Evolutionary conservation across 148 eudicot species (phyloP), one percentile per base, ranked within the genome.

Genomic region (Chenopodium berlandieri): DNA sequence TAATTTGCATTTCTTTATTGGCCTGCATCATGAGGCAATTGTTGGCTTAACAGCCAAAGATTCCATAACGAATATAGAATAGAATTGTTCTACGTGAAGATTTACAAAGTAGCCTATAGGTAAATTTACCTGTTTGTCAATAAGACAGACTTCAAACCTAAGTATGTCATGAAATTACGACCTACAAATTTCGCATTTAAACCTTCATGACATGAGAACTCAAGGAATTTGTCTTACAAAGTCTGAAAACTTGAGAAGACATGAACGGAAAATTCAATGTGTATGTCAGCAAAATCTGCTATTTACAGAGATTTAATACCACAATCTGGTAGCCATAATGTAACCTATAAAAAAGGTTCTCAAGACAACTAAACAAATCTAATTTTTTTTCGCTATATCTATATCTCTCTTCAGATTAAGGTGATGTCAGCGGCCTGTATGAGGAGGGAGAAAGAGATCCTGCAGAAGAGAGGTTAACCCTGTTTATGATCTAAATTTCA

Each of bases 231-330:
- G 23, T 62, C 66, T 50, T 50, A 2, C 12, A 62, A 4, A 62
- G 22, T 12, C 9, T 62, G 23, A 3, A 1, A 6, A 19, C 25
- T 62, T 6, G n/a, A 22, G 65, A 22, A 71, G 8, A 71, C 25
- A 71, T 37, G 74, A 71, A 17, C n/a, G n/a, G 23, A 44, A 44
- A 46, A 46, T 22, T 72, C 31, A 72, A 25, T n/a, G 23, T 72
- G 54, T 72, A 50, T 50, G 22, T 74, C 63, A 50, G 27, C 32
- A 48, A 14, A 74, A 58, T 47, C 30, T 22, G 17, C 47, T 74
- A 74, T 48, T 44, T 74, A 74, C 63, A 74, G 77, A 52, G 63
- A 25, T 50, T n/a, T 52, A n/a, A 22, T 74, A 74, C 60, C 77
- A 74, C 22, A 52, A 48, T 74, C 63, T 27, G 77, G 77, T 50